Base-by-base conservation (phyloP, 2,329 filamentous ascomycete genomes). In the Fusarium foetens region DNA sequence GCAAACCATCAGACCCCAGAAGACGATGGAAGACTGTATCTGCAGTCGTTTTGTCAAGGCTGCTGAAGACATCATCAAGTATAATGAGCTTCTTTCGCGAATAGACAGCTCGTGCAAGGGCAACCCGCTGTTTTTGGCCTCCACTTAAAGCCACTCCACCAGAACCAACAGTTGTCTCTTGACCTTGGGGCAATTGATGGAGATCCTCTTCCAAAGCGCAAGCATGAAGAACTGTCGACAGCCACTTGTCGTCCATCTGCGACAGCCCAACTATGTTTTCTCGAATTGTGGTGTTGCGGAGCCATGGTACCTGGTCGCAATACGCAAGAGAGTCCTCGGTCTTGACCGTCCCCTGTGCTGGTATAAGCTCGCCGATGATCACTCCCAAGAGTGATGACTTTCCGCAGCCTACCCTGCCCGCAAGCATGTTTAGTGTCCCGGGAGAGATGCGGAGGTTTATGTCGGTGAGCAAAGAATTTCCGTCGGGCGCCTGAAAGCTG, bases 71-170 rank as follows among this genome's bases (percentile, higher is more conserved):
- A 57, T 88, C 85, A 61, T 88, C 86, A 1, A 88, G 73, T 6
- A 88, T 36, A 2, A 85, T 23, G 2, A 86, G 75, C 3, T 80
- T 72, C 11, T 74, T 78, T 13, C 79, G 70, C 2, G 82, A 79
- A 63, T 86, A 88, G 0, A 87, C 74, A 3, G 85, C 85, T 21
- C 86, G 79, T 7, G 86, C 86, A 3, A 87, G 74, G 6, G 83
- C 82, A 31, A 84, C 75, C 42, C 83, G 77, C 33, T 84, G 82
- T 43, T 79, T 83, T 59, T 86, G 84, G 2, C 84, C 84, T 39
- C 84, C 84, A 42, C 83, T 85, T 3, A 86, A 69, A 9, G 77
- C 80, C 12, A 84, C 76, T 4, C 84, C 84, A 11, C 80, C 79
- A n/a, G 79, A 81, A 5, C 84, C 84, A 58, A 85, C 79, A 19